A percentile compares a stretch with the other conserved stretches of the same genome.
Evolutionary conservation across 1,284 basidiomycete genomes (phyloP).

Genomic region (Singerocomus rubriflavus): DNA sequence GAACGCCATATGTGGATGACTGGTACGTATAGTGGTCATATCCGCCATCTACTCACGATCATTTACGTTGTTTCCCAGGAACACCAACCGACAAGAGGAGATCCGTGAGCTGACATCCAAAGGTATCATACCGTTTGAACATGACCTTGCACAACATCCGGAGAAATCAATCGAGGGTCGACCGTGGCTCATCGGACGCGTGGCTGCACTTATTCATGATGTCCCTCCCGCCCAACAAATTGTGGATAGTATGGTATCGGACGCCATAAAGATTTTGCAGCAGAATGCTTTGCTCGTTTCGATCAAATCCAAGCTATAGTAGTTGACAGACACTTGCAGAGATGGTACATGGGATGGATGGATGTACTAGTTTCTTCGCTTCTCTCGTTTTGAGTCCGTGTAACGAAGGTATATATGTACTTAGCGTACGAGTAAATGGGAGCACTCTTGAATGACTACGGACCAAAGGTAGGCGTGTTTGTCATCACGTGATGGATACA

Average conservation of each 20-base stretch:
- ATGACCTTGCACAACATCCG: slow-evolving; percentile 73
- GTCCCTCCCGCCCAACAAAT: slow-evolving; percentile 77
- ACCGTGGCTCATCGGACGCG: slow-evolving; percentile 77
- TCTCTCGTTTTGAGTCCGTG: neutral
- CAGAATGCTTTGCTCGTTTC: slow-evolving; percentile 39
- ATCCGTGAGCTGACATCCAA: slow-evolving; percentile 74
- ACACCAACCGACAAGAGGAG: slow-evolving; percentile 65
- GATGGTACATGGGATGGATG: neutral
- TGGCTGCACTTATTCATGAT: slow-evolving; percentile 72
- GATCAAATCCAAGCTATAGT: slow-evolving; percentile 41
- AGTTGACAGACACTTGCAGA: neutral
- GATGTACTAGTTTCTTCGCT: neutral
- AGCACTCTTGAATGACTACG: too few species aligned
- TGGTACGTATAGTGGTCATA: slow-evolving; percentile 47
- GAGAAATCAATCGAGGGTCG: slow-evolving; percentile 60
- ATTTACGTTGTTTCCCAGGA: slow-evolving; percentile 38
- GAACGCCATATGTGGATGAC: slow-evolving; percentile 77
- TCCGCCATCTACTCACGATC: neutral
- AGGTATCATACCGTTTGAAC: slow-evolving; percentile 72
- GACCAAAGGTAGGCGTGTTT: too few species aligned
- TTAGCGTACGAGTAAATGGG: neutral
- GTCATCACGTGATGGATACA: slow-evolving; percentile 9
- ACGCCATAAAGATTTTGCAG: slow-evolving; percentile 53
- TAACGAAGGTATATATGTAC: neutral
- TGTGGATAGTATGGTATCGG: slow-evolving; percentile 75